Conservation (phyloP, 164 flowering plant genomes). For the Sextonia rubra region DNA sequence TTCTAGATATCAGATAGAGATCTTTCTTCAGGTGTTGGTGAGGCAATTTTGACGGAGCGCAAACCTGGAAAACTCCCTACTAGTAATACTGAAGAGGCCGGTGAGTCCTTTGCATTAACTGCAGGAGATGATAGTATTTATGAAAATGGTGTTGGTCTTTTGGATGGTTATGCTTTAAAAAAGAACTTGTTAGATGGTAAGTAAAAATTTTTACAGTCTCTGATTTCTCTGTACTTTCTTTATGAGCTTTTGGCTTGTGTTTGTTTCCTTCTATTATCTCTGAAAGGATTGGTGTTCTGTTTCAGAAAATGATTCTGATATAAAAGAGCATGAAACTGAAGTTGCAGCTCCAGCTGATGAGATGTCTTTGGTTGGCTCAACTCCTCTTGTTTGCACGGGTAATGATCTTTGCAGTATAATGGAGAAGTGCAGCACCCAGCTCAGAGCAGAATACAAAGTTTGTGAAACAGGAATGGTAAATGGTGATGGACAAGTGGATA, state of each 20-base stretch:
- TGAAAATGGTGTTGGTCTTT: constrained; percentile 17
- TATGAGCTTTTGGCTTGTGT: neutral
- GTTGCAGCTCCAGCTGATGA: neutral
- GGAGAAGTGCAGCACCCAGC: constrained; percentile 15
- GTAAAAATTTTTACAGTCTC: neutral
- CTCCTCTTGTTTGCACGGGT: neutral
- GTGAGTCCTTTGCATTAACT: constrained; percentile 11
- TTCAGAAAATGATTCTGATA: constrained; percentile 3
- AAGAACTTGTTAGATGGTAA: constrained; percentile 20
- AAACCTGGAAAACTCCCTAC: constrained; percentile 19
- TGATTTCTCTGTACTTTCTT: neutral
- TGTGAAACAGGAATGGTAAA: neutral
- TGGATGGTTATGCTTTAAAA: neutral
- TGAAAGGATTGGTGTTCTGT: neutral
- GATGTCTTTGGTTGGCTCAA: neutral
- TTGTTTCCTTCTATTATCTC: constrained; percentile 5
- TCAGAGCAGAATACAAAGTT: neutral
- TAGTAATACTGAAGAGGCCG: constrained; percentile 14
- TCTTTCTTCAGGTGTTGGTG: constrained; percentile 13
- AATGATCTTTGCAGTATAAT: constrained; percentile 7
- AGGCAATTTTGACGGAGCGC: constrained; percentile 17
- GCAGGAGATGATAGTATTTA: constrained; percentile 13
- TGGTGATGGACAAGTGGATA: neutral
- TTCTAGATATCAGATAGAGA: neutral
- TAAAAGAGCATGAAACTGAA: neutral